phyloP scores from a whole-genome alignment of 345 rosid species.

The Aurinia saxatilis region DNA sequence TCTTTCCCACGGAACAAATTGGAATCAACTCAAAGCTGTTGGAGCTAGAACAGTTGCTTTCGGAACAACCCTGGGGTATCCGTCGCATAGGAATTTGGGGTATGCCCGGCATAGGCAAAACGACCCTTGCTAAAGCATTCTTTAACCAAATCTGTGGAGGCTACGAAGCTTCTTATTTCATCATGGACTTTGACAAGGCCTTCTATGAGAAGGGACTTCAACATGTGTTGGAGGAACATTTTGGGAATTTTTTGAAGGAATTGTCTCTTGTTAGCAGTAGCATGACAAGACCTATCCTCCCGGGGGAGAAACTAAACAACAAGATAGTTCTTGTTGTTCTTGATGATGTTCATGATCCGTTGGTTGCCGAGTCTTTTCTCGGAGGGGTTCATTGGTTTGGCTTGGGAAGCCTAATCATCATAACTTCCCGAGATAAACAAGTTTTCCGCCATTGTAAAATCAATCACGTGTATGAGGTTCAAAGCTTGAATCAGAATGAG shows the following conservation, averaged over 20 bases:
- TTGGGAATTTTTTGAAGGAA: not conserved
- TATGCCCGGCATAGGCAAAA: no score
- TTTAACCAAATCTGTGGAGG: not conserved
- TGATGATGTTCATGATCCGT: no score
- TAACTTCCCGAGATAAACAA: constrained; percentile 11
- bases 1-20: no score
- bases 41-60: no score
- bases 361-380: no score
- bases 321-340: no score
- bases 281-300: constrained; percentile 1
- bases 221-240: not conserved
- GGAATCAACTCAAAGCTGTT: no score
- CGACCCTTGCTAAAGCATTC: not conserved
- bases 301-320: not conserved
- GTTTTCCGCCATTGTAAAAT: not conserved
- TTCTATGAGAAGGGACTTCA: not conserved
- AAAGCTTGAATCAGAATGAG: not conserved
- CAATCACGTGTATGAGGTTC: not conserved
- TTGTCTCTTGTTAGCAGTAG: constrained; percentile 1
- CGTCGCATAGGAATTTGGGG: no score
- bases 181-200: not conserved
- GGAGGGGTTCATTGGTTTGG: no score
- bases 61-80: no score
- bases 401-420: no score
- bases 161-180: constrained; percentile 4